phyloP scores from a whole-genome alignment of 2,329 filamentous ascomycete species.

The Lachnellula willkommii region DNA sequence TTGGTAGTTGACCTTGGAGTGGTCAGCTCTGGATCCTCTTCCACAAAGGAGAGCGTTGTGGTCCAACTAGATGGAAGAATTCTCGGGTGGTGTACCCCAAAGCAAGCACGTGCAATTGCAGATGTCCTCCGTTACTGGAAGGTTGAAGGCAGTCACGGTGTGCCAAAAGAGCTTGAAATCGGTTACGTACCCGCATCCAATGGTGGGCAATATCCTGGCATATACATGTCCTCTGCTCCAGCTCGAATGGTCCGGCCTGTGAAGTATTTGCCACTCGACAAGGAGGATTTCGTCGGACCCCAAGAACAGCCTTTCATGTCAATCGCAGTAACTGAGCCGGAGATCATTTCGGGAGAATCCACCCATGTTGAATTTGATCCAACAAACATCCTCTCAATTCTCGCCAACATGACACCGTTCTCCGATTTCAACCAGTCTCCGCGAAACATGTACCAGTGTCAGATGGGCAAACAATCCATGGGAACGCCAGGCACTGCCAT shows the following conservation, averaged over 20 bases:
- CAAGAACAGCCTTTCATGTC: constrained; percentile 98
- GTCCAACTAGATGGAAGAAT: constrained; percentile 88
- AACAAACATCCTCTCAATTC: constrained; percentile 93
- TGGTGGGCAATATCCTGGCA: constrained; percentile 90
- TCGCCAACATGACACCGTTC: constrained; percentile 98
- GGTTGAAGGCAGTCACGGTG: constrained; percentile 74
- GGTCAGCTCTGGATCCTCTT: constrained; percentile 67
- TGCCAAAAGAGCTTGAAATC: constrained; percentile 83
- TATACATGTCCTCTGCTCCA: constrained; percentile 86
- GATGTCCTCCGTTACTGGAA: constrained; percentile 94
- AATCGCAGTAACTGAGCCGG: constrained; percentile 83
- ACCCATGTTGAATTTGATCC: constrained; percentile 93
- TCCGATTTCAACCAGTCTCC: constrained; percentile 98
- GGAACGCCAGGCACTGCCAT: constrained; percentile 86
- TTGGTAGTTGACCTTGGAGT: constrained; percentile 77
- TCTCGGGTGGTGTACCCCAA: constrained; percentile 82
- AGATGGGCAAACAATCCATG: constrained; percentile 99
- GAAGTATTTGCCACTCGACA: constrained; percentile 83
- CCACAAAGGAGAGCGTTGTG: constrained; percentile 75
- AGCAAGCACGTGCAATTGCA: constrained; percentile 73
- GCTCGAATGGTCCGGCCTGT: constrained; percentile 86
- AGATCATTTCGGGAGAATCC: constrained; percentile 80
- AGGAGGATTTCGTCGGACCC: constrained; percentile 82
- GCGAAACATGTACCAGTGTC: constrained; percentile 98
- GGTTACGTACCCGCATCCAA: constrained; percentile 84